Evolutionary conservation across 2,329 filamentous ascomycete species (phyloP), one percentile per base, ranked within the genome.

Genomic region (Fusarium cicatricum): DNA sequence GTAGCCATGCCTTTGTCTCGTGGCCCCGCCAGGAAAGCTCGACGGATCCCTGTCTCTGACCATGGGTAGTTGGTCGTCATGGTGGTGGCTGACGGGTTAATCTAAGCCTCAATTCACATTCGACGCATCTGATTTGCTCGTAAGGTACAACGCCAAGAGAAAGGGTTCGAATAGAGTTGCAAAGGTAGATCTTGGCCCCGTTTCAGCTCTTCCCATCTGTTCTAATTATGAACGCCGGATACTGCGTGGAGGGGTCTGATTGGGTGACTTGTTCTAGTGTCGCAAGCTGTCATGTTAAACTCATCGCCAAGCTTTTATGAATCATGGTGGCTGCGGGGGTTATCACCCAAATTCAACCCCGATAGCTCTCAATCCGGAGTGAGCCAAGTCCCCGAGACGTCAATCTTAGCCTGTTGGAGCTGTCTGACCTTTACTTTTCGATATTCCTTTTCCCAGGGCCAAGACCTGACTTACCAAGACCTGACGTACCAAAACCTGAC

Each of bases 81-180:
- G 29, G 16, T 46, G 54, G 63, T 66, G 63, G 64, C 64, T 66
- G 60, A 60, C 19, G 47, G 39, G 15, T 36, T 46, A 19, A 23
- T 40, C 40, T 60, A 51, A 49, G 41, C 55, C 49, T 43, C 49
- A n/a, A 36, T 43, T 45, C 23, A 48, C 46, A 15, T 28, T 32
- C 16, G 11, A 12, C 36, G 11, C 11, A 51, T 34, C 5, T 21
- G 21, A 48, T 51, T 45, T 41, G 47, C 16, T 38, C 3, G 28
- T 21, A n/a, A 15, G 15, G 26, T 10, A 4, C 12, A 36, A 39
- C 34, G 58, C 58, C 60, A 62, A 63, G 60, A 34, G 21, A 31
- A 16, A 23, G 11, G 11, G 29, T 39, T 43, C 11, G 15, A 15
- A 38, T 45, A 58, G 51, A 23, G 34, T 55, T 38, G 26, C 29